Conservation (phyloP, 2,329 filamentous ascomycete species). For the Talaromyces verruculosus region DNA sequence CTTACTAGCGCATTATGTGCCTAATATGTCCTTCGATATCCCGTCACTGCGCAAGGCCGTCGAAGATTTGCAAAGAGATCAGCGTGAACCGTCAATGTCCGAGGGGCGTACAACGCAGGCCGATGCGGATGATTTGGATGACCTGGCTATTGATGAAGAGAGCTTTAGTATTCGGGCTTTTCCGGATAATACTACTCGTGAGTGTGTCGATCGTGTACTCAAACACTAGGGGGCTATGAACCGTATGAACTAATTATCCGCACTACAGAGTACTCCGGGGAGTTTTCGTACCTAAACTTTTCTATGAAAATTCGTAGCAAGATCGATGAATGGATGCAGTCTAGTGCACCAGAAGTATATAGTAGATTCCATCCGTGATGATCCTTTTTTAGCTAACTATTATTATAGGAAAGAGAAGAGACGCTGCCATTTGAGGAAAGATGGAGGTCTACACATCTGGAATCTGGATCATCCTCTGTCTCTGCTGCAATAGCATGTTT, state of each 20-base stretch:
- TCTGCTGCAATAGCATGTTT: slow-evolving; percentile 41
- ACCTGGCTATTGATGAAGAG: slow-evolving; percentile 44
- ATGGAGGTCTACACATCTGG: slow-evolving; percentile 45
- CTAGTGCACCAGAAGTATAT: slow-evolving; percentile 37
- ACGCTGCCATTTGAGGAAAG: slow-evolving; percentile 43
- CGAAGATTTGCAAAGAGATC: slow-evolving; percentile 45
- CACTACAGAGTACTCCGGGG: slow-evolving; percentile 44
- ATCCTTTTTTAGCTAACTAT: slow-evolving; percentile 19
- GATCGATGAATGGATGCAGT: slow-evolving; percentile 46
- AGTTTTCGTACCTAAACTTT: slow-evolving; percentile 48
- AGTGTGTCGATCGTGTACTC: slow-evolving; percentile 22
- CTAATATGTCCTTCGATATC: slow-evolving; percentile 46
- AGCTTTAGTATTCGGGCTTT: slow-evolving; percentile 43
- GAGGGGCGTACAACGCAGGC: slow-evolving; percentile 32
- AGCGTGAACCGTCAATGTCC: slow-evolving; percentile 33
- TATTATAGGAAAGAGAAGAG: slow-evolving; percentile 35
- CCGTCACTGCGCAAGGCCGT: slow-evolving; percentile 46
- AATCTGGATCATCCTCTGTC: slow-evolving; percentile 41
- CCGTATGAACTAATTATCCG: too few species aligned
- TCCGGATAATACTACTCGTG: slow-evolving; percentile 43
- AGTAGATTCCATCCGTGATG: neutral
- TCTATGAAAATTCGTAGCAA: slow-evolving; percentile 46
- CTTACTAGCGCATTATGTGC: slow-evolving; percentile 50
- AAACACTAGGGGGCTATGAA: too few species aligned
- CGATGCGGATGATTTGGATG: slow-evolving; percentile 40